Percentiles rank a stretch among this genome's conserved stretches.
phyloP scores from a whole-genome alignment of 177 flowering plant genomes.

The Vitis hybrid region DNA sequence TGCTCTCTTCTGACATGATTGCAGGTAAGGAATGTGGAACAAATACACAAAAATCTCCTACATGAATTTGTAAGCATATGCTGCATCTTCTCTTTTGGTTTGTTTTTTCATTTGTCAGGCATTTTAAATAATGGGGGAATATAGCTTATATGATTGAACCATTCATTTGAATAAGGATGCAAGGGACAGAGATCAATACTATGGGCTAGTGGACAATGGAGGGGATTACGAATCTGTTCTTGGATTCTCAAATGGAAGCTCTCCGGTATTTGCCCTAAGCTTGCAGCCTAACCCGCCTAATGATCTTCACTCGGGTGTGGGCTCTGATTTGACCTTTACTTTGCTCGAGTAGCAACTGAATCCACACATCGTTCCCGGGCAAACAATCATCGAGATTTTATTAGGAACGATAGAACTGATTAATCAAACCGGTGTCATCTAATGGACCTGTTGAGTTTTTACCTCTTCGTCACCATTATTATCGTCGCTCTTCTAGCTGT shows the following conservation, averaged over 20 bases:
- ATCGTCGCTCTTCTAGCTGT: neutral
- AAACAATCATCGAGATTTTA: too few species aligned
- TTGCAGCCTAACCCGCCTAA: conserved; percentile 32
- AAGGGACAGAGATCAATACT: conserved; percentile 41
- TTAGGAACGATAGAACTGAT: too few species aligned
- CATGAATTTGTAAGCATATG: conserved; percentile 37
- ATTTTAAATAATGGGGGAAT: too few species aligned
- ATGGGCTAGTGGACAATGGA: conserved; percentile 41
- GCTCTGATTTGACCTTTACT: conserved; percentile 36
- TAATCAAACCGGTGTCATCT: neutral
- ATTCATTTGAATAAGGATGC: conserved; percentile 21
- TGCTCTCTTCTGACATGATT: conserved; percentile 1
- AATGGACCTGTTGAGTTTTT: neutral
- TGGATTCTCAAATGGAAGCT: conserved; percentile 21
- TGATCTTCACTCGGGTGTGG: conserved; percentile 27
- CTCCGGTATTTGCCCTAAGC: conserved; percentile 34
- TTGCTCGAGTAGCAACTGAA: conserved; percentile 31
- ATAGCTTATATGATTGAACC: neutral
- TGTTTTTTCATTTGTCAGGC: too few species aligned
- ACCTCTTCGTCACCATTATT: neutral
- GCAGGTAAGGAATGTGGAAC: conserved; percentile 42
- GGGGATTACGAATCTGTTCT: conserved; percentile 35
- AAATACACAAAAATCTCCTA: conserved; percentile 32
- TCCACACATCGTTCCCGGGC: too few species aligned
- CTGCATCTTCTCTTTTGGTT: too few species aligned